Conservation (phyloP, 1,284 basidiomycete genomes). For the Ceratobasidium theobromae region DNA sequence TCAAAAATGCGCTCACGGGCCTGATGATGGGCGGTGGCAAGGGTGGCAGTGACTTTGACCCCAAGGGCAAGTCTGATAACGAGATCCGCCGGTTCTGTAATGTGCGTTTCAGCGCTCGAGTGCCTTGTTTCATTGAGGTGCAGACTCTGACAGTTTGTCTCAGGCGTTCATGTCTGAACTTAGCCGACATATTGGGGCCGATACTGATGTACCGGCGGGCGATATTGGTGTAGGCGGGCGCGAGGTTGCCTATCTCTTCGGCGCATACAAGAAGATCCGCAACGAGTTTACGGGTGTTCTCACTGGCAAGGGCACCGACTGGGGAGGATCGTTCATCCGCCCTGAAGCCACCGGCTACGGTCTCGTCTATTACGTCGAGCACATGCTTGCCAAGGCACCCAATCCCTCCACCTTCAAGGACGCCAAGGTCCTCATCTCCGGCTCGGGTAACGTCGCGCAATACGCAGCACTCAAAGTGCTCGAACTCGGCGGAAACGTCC, state of each 20-base stretch:
- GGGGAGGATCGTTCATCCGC: slow-evolving; percentile 73
- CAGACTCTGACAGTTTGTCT: slow-evolving; percentile 38
- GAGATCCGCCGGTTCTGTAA: slow-evolving; percentile 74
- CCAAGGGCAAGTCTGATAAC: slow-evolving; percentile 77
- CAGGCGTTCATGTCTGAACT: slow-evolving; percentile 73
- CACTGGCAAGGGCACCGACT: slow-evolving; percentile 75
- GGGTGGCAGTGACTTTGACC: slow-evolving; percentile 75
- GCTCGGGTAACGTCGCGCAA: slow-evolving; percentile 73
- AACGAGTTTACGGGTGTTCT: slow-evolving; percentile 79
- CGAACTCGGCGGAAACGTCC: slow-evolving; percentile 72
- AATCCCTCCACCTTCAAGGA: slow-evolving; percentile 50
- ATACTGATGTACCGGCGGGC: slow-evolving; percentile 81
- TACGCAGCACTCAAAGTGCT: slow-evolving; percentile 80
- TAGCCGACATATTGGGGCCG: slow-evolving; percentile 66
- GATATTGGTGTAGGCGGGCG: slow-evolving; percentile 72
- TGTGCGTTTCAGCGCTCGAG: slow-evolving; percentile 40
- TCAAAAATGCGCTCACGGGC: slow-evolving; percentile 83
- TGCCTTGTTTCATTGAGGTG: too few species aligned
- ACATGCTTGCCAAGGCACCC: slow-evolving; percentile 49
- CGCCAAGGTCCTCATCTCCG: slow-evolving; percentile 65
- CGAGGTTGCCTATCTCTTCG: slow-evolving; percentile 71
- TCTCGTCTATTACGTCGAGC: slow-evolving; percentile 76
- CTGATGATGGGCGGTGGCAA: slow-evolving; percentile 68
- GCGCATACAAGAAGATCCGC: slow-evolving; percentile 71
- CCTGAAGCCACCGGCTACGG: slow-evolving; percentile 77